These are phyloP conservation scores for Penicillium hordei DNA, from an alignment of 2,329 filamentous ascomycete species.

Conservation along the genomic window DNA sequence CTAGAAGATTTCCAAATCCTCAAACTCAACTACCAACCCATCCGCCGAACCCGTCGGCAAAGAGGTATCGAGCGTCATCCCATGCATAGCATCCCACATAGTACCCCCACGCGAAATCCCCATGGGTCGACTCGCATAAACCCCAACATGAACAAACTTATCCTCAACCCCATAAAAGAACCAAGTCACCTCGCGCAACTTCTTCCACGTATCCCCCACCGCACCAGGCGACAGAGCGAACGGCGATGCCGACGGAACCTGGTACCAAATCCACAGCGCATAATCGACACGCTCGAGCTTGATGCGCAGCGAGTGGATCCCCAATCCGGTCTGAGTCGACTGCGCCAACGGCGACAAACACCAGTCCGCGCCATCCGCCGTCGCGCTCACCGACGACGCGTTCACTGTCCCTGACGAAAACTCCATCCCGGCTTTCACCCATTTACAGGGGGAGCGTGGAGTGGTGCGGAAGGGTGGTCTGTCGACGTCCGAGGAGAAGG, in stretches of 20 bases:
- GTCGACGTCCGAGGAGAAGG: slow-evolving; percentile 25
- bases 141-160: slow-evolving; percentile 58
- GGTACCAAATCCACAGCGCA: slow-evolving; percentile 59
- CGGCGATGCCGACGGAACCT: slow-evolving; percentile 42
- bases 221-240: slow-evolving; percentile 39
- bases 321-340: slow-evolving; percentile 37
- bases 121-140: slow-evolving; percentile 58
- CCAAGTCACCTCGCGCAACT: slow-evolving; percentile 60
- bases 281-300: slow-evolving; percentile 59
- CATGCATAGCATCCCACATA: slow-evolving; percentile 43
- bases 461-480: background rate
- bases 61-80: slow-evolving; percentile 27
- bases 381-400: slow-evolving; percentile 58
- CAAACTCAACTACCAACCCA: slow-evolving; percentile 51
- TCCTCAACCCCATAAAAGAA: slow-evolving; percentile 62
- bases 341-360: slow-evolving; percentile 50
- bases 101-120: slow-evolving; percentile 45
- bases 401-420: slow-evolving; percentile 56
- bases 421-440: slow-evolving; percentile 62
- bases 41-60: slow-evolving; percentile 31
- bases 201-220: slow-evolving; percentile 54
- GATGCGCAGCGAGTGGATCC: slow-evolving; percentile 51
- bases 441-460: slow-evolving; percentile 48
- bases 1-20: slow-evolving; percentile 53
- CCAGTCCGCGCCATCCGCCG: slow-evolving; percentile 59